Evolutionary conservation across 371 early-diverging fungal genomes (phyloP).

Genomic region (Nematocida sp.): DNA sequence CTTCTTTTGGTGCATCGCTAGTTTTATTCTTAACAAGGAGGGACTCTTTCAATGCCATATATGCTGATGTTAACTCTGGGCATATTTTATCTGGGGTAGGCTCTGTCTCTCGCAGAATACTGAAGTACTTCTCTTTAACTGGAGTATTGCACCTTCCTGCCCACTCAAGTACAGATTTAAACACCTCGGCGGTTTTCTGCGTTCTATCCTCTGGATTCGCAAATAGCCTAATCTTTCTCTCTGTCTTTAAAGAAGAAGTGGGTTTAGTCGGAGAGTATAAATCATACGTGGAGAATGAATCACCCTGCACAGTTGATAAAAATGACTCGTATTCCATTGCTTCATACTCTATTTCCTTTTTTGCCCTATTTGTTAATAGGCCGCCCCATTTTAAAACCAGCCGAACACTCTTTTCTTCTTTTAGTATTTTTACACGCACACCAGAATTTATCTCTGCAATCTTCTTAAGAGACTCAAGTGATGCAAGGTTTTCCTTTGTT

Average conservation of each 20-base stretch:
- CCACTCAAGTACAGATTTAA: constrained; percentile 23
- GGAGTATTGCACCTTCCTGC: not conserved
- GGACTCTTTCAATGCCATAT: not conserved
- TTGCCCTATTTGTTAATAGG: constrained; percentile 2
- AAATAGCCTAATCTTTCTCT: constrained; percentile 14
- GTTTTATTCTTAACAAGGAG: not conserved
- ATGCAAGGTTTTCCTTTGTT: constrained; percentile 1
- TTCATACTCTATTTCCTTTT: constrained; percentile 51
- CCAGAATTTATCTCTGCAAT: constrained; percentile 6
- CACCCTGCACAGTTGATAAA: constrained; percentile 14
- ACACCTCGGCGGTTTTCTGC: constrained; percentile 27
- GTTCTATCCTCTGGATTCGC: constrained; percentile 49
- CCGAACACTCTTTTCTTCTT: not conserved
- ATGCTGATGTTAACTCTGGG: not conserved
- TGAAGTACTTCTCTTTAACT: constrained; percentile 5
- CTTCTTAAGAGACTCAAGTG: constrained; percentile 18
- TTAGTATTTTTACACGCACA: constrained; percentile 36
- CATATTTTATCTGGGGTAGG: not conserved
- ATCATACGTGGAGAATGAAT: constrained; percentile 18
- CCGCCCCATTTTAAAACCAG: constrained; percentile 56
- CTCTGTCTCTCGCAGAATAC: constrained; percentile 1
- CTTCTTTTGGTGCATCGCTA: not conserved
- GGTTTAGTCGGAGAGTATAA: constrained; percentile 19
- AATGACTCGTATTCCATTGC: constrained; percentile 51
- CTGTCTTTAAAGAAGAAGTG: not conserved